Evolutionary conservation across 345 rosid genomes (phyloP).

Genomic region (Theobroma cacao): DNA sequence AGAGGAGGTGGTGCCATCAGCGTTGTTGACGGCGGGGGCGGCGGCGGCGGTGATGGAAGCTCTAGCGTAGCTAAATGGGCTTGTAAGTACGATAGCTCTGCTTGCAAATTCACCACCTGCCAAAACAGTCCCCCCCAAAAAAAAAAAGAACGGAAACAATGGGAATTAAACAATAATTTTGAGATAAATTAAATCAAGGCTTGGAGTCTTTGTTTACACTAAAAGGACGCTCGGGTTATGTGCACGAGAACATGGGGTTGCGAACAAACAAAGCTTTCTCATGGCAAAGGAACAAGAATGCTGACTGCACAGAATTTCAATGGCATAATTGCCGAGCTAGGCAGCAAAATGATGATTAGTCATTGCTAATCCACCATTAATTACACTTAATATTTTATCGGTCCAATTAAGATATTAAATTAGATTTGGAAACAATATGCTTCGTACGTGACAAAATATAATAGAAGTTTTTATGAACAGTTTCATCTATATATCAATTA

Average conservation of each 20-base stretch:
- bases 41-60: slow-evolving; percentile 51
- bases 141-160: background rate
- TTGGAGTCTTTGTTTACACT: slow-evolving; percentile 17
- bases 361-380: background rate
- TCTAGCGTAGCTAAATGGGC: slow-evolving; percentile 67
- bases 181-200: background rate
- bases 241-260: slow-evolving; percentile 49
- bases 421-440: background rate
- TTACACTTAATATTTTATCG: background rate
- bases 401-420: background rate
- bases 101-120: slow-evolving; percentile 79
- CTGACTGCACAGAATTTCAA: background rate
- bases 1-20: slow-evolving; percentile 40
- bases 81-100: slow-evolving; percentile 84
- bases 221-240: slow-evolving; percentile 35
- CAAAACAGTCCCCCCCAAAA: background rate
- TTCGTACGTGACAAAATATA: background rate
- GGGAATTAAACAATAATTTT: background rate
- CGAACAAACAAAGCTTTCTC: slow-evolving; percentile 36
- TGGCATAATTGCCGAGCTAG: background rate
- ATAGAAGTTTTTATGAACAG: background rate
- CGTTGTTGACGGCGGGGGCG: slow-evolving; percentile 30
- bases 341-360: background rate
- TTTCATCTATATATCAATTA: background rate
- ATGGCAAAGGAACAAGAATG: slow-evolving; percentile 6